Evolutionary conservation across 2,329 filamentous ascomycete species (phyloP), one percentile per base, ranked within the genome.

Genomic region (Claviceps arundinis): DNA sequence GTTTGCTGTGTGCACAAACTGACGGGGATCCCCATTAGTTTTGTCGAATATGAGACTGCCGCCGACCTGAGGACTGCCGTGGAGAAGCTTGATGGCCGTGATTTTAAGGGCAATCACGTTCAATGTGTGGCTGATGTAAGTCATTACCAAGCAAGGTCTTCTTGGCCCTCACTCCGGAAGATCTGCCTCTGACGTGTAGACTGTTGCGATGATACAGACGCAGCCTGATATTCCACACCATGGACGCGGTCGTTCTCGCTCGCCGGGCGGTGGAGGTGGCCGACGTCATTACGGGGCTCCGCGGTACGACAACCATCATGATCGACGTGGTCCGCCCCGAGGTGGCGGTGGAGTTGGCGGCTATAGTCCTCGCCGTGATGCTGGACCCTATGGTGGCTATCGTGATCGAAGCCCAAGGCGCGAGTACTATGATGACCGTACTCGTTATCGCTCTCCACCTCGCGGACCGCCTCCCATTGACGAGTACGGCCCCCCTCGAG

Each of bases 11-110:
- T 14, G 17, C 37, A 17, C 17, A 43, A 47, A 45, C 44, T 50
- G 22, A 50, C 49, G 14, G 7, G 11, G 13, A 14, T 13, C 13
- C 30, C 11, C 4, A 5, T 17, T 14, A 96, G 91, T 64, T 97
- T 96, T 68, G 91, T 98, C 65, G 93, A 98, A 68, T 98, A 96
- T 64, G 93, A 98, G 72, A 95, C 89, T 56, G 86, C 86, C 54
- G 84, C 82, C 59, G 93, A 98, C 64, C 74, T 98, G 54, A 89
- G 87, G 66, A 85, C 84, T 55, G 93, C 93, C 51, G 88, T 97
- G 53, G 89, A 96, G 68, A 96, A 96, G 71, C 85, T 98, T 57
- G 89, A 97, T 68, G 83, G 83, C 59, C 84, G 83, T 65, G 89
- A 95, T 64, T 97, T 97, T 71, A 96, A 96, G 75, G 89, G 89